These are phyloP conservation scores for Deuterostichococcus epilithicus DNA, from an alignment of 139 green algal genomes.

Conservation along the genomic window DNA sequence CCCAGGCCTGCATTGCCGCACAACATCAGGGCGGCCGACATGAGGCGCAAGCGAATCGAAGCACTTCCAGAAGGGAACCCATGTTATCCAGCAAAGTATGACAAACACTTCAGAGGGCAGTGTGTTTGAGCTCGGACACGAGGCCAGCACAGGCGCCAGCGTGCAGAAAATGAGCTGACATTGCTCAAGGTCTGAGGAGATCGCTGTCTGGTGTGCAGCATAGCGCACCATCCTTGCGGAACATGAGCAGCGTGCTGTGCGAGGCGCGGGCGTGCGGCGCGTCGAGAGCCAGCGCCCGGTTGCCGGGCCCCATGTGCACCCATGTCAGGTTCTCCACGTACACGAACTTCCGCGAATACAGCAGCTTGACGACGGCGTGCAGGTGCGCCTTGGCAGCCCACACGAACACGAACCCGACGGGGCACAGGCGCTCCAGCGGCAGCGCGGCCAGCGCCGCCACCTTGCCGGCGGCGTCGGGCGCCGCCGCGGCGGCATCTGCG, in stretches of 20 bases:
- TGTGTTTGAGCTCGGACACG: too few relatives aligned
- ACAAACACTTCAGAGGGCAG: too few relatives aligned
- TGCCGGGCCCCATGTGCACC: slow-evolving; percentile 71
- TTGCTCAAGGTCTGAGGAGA: too few relatives aligned
- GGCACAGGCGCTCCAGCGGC: slow-evolving; percentile 64
- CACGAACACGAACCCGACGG: slow-evolving; percentile 83
- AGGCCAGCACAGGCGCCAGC: too few relatives aligned
- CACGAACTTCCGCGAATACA: slow-evolving; percentile 56
- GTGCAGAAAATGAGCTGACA: too few relatives aligned
- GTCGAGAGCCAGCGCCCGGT: slow-evolving; percentile 49
- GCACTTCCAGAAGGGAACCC: neutral
- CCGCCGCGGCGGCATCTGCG: neutral
- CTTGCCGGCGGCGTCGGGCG: slow-evolving; percentile 11
- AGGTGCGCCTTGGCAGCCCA: slow-evolving; percentile 69
- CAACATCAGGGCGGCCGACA: neutral
- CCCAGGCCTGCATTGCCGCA: slow-evolving; percentile 39
- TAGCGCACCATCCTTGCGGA: slow-evolving; percentile 61
- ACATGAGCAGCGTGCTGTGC: slow-evolving; percentile 90
- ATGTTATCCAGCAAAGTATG: slow-evolving; percentile 16
- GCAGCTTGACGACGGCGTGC: slow-evolving; percentile 26
- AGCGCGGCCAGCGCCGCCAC: slow-evolving; percentile 37
- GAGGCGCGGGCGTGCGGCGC: slow-evolving; percentile 38
- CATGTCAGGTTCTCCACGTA: slow-evolving; percentile 96
- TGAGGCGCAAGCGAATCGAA: too few relatives aligned
- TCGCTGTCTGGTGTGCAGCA: too few relatives aligned